A percentile compares a stretch with the other conserved stretches of the same genome.
These are phyloP conservation scores for Tetracladium marchalianum DNA, from an alignment of 495 filamentous ascomycete genomes.

Conservation along the genomic window DNA sequence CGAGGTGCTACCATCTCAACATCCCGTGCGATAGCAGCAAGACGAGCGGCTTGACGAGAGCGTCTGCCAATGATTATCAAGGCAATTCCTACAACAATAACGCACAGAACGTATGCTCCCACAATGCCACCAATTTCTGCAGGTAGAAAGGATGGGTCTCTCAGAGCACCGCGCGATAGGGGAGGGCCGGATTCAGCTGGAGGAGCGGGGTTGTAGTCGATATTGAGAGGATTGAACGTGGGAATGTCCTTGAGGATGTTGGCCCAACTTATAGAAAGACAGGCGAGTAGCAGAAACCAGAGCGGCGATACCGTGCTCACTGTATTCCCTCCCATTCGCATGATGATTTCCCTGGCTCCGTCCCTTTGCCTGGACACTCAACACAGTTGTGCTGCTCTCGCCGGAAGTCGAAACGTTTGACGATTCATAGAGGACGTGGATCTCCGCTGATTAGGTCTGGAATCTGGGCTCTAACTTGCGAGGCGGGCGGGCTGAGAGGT, in stretches of 20 bases:
- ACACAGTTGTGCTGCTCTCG: not conserved
- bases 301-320: slow-evolving; percentile 4
- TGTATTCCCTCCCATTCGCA: slow-evolving; percentile 10
- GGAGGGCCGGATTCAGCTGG: slow-evolving; percentile 48
- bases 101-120: slow-evolving; percentile 65
- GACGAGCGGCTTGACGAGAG: slow-evolving; percentile 42
- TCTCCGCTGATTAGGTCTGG: slow-evolving; percentile 1
- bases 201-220: slow-evolving; percentile 46
- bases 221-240: slow-evolving; percentile 27
- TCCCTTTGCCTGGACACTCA: not conserved
- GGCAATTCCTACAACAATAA: slow-evolving; percentile 54
- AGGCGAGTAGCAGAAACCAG: not conserved
- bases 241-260: slow-evolving; percentile 11
- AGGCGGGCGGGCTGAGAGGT: slow-evolving; percentile 9
- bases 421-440: slow-evolving; percentile 15
- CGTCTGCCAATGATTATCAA: slow-evolving; percentile 56
- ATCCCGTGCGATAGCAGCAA: slow-evolving; percentile 32
- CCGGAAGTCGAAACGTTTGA: slow-evolving; percentile 14
- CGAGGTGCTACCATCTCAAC: slow-evolving; percentile 53
- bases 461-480: not conserved
- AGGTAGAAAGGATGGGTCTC: slow-evolving; percentile 54
- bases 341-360: slow-evolving; percentile 6
- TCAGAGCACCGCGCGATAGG: slow-evolving; percentile 39
- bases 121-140: slow-evolving; percentile 70
- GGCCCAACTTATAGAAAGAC: slow-evolving; percentile 8